Base-by-base conservation (phyloP, 2,329 filamentous ascomycete genomes). In the Nemania sp. region DNA sequence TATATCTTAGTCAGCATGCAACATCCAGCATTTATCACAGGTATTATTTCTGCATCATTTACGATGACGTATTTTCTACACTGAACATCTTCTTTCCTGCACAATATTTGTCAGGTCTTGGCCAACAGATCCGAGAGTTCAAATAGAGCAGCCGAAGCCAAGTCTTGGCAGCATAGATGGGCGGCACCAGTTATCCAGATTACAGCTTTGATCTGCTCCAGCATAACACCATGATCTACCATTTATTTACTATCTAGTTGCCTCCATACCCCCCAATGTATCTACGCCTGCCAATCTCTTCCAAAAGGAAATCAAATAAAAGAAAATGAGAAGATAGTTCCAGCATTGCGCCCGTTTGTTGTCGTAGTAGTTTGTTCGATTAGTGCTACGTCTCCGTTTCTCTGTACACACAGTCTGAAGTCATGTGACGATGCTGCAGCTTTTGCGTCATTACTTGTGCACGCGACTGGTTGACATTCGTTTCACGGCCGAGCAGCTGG, bases 1-100 rank as follows among this genome's bases (percentile, higher is more conserved):
- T 69, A 72, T 73, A 71, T 70, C 68, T 66, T 26, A 49, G 66
- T 70, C 63, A 70, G 70, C 71, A 71, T 71, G 70, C 70, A 69
- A 70, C 69, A 61, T 49, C 58, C 52, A 47, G 66, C 60, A 63
- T 68, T 63, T 64, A 49, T 58, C 15, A 62, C 11, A 35, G 32
- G 32, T 51, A 38, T 24, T n/a, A 62, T 65, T 53, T 61, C 4
- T 15, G 13, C 52, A 68, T 54, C 20, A 43, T 63, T 55, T 10
- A 69, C 43, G 54, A 56, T 43, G 54, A 56, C 24, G 22, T 20
- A 8, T 62, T 66, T 64, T 53, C 41, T 11, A 18, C 24, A 45
- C 38, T 26, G 22, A 58, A 53, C 38, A 64, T 49, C 49, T 49
- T 38, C 5, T 38, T 26, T 22, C 29, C 10, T 64, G 51, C 38